These are phyloP conservation scores for Xylaria acuta DNA, from an alignment of 495 filamentous ascomycete genomes.

Conservation along the genomic window DNA sequence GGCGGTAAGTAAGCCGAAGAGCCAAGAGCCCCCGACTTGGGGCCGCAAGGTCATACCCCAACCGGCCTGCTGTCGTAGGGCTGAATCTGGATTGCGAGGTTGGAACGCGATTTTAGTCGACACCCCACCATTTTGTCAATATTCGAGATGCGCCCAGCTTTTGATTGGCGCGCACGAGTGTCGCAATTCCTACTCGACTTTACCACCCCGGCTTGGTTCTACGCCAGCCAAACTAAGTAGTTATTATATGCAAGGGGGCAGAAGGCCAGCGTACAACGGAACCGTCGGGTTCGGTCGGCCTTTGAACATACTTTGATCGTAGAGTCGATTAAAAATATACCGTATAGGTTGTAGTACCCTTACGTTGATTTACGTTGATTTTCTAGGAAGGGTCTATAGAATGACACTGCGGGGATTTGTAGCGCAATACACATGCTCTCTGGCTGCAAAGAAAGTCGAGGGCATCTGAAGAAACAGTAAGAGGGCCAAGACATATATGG, in stretches of 20 bases:
- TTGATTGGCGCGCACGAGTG: constrained; percentile 29
- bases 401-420: neutral
- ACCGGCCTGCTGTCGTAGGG: constrained; percentile 21
- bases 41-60: constrained; percentile 15
- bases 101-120: constrained; percentile 26
- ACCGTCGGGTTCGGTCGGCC: neutral
- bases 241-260: neutral
- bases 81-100: constrained; percentile 29
- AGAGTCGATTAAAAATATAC: neutral
- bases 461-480: neutral
- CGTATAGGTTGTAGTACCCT: neutral
- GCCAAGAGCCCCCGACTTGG: constrained; percentile 17
- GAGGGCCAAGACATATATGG: neutral
- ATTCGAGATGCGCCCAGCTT: constrained; percentile 26
- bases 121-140: constrained; percentile 24
- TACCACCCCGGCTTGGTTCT: neutral
- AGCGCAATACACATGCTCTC: neutral
- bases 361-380: neutral
- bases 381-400: neutral
- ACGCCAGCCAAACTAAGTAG: neutral
- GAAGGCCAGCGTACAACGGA: neutral
- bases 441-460: neutral
- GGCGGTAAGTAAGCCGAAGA: neutral
- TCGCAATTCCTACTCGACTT: neutral
- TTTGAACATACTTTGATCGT: neutral